phyloP scores from a whole-genome alignment of 129 eudicot species.

The Centrapalus pauciflorus region DNA sequence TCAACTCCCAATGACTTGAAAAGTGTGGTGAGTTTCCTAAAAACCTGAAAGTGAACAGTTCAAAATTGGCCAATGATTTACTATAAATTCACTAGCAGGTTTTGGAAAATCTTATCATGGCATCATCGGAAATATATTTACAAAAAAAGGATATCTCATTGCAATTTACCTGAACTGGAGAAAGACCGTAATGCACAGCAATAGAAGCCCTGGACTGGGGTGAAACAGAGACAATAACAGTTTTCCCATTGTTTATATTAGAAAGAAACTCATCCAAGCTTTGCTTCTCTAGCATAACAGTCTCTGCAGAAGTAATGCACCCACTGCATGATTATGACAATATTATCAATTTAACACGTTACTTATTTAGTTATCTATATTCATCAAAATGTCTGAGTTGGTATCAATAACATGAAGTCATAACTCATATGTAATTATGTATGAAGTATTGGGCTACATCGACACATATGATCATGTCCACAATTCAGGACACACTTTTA shows the following conservation, averaged over 20 bases:
- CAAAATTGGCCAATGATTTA: background rate
- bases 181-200: conserved; percentile 79
- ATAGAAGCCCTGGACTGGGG: conserved; percentile 95
- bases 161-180: conserved; percentile 60
- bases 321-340: conserved; percentile 63
- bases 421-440: no score
- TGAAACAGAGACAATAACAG: conserved; percentile 80
- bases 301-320: conserved; percentile 96
- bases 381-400: background rate
- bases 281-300: conserved; percentile 95
- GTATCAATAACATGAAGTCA: background rate
- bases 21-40: conserved; percentile 76
- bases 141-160: background rate
- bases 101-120: background rate
- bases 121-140: background rate
- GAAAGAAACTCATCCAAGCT: conserved; percentile 89
- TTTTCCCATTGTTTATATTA: conserved; percentile 58
- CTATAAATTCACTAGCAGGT: background rate
- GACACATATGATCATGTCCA: background rate
- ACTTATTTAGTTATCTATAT: no score
- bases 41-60: conserved; percentile 49
- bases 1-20: conserved; percentile 91
- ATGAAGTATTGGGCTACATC: background rate
- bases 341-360: conserved; percentile 1
- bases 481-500: no score